Conservation (phyloP, 495 filamentous ascomycete species). For the Podospora conica region DNA sequence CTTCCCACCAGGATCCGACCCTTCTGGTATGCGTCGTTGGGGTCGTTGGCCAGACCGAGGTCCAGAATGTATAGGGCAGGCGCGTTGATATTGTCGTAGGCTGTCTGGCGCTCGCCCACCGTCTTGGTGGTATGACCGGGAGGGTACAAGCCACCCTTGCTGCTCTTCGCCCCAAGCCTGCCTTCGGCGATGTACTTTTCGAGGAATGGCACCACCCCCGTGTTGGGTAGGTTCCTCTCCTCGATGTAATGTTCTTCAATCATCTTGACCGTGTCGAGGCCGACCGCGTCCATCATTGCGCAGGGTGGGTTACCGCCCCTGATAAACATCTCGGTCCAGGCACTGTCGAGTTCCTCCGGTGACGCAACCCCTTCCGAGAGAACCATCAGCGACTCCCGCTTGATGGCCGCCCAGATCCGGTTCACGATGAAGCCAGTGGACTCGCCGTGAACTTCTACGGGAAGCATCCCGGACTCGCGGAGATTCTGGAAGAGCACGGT, state of each 20-base stretch:
- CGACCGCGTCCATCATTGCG: slow-evolving; percentile 30
- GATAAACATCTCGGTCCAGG: slow-evolving; percentile 38
- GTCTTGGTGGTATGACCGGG: slow-evolving; percentile 20
- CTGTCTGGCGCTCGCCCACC: slow-evolving; percentile 5
- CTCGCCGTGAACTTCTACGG: slow-evolving; percentile 37
- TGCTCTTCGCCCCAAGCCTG: slow-evolving; percentile 28
- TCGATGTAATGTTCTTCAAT: slow-evolving; percentile 38
- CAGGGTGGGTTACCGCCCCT: slow-evolving; percentile 18
- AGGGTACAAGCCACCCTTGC: slow-evolving; percentile 26
- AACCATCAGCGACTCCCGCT: slow-evolving; percentile 47
- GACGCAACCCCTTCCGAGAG: slow-evolving; percentile 44
- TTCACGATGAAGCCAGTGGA: slow-evolving; percentile 54
- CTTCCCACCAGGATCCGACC: slow-evolving; percentile 26
- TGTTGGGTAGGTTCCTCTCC: slow-evolving; percentile 35
- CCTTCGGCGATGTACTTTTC: slow-evolving; percentile 37
- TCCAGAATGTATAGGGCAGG: slow-evolving; percentile 24
- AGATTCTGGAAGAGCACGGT: slow-evolving; percentile 33
- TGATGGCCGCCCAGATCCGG: slow-evolving; percentile 53
- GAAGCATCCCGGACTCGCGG: slow-evolving; percentile 37
- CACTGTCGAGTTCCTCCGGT: slow-evolving; percentile 43
- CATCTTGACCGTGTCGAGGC: slow-evolving; percentile 46
- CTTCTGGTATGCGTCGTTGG: slow-evolving; percentile 8
- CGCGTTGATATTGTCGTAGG: slow-evolving; percentile 18
- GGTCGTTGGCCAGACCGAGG: slow-evolving; percentile 17
- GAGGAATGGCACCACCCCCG: slow-evolving; percentile 33